A percentile compares a stretch with the other conserved stretches of the same genome.
Conservation (phyloP, 805 yeast species). For the Candida fluviatilis region DNA sequence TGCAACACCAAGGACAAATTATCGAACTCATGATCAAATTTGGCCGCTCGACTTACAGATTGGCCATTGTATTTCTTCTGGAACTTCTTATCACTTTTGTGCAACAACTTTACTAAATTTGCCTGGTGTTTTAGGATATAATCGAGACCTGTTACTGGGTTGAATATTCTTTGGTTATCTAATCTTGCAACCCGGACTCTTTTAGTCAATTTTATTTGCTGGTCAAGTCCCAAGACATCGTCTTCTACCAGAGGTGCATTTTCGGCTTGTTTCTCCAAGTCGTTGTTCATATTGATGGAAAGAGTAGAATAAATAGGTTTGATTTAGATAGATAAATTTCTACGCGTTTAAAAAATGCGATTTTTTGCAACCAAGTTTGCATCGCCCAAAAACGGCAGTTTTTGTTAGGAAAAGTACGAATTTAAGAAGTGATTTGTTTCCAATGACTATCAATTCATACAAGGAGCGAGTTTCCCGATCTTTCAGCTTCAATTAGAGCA, state of each 20-base stretch:
- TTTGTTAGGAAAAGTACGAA: too few relatives aligned
- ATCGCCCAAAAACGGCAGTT: too few relatives aligned
- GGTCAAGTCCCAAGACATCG: conserved; percentile 32
- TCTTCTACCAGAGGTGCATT: conserved; percentile 6
- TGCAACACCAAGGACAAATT: conserved; percentile 34
- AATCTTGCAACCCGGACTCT: conserved; percentile 32
- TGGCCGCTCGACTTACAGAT: conserved; percentile 8
- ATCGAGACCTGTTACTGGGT: conserved; percentile 28
- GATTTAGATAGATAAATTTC: too few relatives aligned
- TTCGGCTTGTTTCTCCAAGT: not conserved
- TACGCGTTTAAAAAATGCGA: too few relatives aligned
- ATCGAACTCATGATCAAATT: conserved; percentile 28
- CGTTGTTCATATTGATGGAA: not conserved
- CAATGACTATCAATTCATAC: too few relatives aligned
- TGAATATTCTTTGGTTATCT: conserved; percentile 36
- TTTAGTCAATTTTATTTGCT: conserved; percentile 28
- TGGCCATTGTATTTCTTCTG: conserved; percentile 6
- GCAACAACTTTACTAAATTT: conserved; percentile 10
- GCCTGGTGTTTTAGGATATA: conserved; percentile 27
- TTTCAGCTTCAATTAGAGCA: too few relatives aligned
- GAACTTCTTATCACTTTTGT: conserved; percentile 21
- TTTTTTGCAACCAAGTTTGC: too few relatives aligned
- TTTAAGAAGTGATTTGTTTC: too few relatives aligned
- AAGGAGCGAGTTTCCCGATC: too few relatives aligned
- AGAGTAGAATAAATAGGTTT: not conserved